Percentiles rank a stretch among this genome's conserved stretches.
Evolutionary conservation across 495 filamentous ascomycete genomes (phyloP).

Genomic region (Lasiosphaeriaceae sp.): DNA sequence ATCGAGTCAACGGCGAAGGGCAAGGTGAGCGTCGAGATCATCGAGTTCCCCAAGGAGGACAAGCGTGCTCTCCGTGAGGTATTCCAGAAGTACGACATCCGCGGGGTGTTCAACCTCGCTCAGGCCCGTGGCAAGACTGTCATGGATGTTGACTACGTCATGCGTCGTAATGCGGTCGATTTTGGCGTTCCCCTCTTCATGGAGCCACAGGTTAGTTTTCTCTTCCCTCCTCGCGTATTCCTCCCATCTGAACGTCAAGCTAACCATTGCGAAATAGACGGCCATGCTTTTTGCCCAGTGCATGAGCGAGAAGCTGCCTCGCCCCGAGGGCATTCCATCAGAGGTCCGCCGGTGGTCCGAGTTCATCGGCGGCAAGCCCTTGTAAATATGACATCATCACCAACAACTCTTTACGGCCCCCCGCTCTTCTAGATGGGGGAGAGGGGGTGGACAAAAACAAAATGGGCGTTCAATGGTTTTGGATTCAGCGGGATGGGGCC

Average conservation of each 20-base stretch:
- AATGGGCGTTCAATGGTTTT: constrained; percentile 6
- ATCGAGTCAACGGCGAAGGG: constrained; percentile 67
- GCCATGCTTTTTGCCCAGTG: constrained; percentile 92
- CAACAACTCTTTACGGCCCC: neutral
- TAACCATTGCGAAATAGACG: constrained; percentile 56
- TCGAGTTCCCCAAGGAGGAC: constrained; percentile 95
- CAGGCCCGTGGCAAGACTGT: constrained; percentile 76
- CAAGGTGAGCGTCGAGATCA: constrained; percentile 73
- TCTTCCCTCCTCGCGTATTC: neutral
- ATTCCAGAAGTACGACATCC: constrained; percentile 95
- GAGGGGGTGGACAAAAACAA: neutral
- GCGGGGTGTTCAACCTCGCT: constrained; percentile 93
- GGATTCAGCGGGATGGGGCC: constrained; percentile 1
- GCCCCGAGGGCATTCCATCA: constrained; percentile 72
- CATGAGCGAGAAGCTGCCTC: constrained; percentile 91
- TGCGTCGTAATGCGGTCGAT: constrained; percentile 96
- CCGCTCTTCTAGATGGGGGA: neutral
- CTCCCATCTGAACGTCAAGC: constrained; percentile 14
- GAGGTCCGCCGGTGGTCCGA: constrained; percentile 94
- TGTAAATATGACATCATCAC: constrained; percentile 53
- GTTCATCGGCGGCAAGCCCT: constrained; percentile 84
- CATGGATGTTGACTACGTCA: constrained; percentile 93
- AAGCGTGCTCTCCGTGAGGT: constrained; percentile 93
- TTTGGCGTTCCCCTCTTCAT: constrained; percentile 97
- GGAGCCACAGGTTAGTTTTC: constrained; percentile 85